phyloP scores from a whole-genome alignment of 1,284 basidiomycete species.

The Peniophora sp. region DNA sequence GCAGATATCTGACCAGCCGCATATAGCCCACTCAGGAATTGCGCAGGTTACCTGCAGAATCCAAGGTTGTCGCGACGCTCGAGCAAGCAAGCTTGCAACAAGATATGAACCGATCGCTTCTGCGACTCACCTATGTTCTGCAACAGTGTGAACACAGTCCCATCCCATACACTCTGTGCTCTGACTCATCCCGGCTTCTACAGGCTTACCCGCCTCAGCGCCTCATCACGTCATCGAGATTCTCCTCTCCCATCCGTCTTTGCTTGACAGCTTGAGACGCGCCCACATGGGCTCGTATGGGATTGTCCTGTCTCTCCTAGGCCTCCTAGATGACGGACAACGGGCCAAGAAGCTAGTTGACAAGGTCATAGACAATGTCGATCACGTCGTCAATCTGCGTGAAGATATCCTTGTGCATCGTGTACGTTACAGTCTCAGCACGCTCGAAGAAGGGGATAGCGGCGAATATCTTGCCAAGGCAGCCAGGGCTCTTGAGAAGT shows the following conservation, averaged over 20 bases:
- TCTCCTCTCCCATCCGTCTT: conserved; percentile 68
- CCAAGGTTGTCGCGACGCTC: conserved; percentile 50
- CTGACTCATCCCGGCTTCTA: background rate
- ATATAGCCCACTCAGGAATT: conserved; percentile 26
- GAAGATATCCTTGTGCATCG: conserved; percentile 84
- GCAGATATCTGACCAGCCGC: no score
- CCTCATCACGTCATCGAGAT: conserved; percentile 48
- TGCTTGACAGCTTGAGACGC: conserved; percentile 81
- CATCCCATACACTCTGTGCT: background rate
- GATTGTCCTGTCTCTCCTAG: conserved; percentile 81
- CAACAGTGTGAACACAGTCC: conserved; percentile 58
- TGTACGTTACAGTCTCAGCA: conserved; percentile 78
- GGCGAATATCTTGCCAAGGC: conserved; percentile 56
- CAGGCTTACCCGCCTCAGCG: conserved; percentile 4
- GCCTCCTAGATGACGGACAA: conserved; percentile 79
- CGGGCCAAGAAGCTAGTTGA: conserved; percentile 84
- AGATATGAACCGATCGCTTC: conserved; percentile 72
- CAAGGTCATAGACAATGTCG: conserved; percentile 78
- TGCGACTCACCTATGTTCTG: conserved; percentile 79
- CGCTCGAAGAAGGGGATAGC: conserved; percentile 48
- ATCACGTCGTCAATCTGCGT: conserved; percentile 84
- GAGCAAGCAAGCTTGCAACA: conserved; percentile 81
- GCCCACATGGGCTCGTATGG: conserved; percentile 89
- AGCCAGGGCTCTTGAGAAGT: conserved; percentile 71
- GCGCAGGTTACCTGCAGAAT: conserved; percentile 7